Evolutionary conservation across 78 protist genomes (phyloP).

Genomic region (Creolimax fragrantissima): DNA sequence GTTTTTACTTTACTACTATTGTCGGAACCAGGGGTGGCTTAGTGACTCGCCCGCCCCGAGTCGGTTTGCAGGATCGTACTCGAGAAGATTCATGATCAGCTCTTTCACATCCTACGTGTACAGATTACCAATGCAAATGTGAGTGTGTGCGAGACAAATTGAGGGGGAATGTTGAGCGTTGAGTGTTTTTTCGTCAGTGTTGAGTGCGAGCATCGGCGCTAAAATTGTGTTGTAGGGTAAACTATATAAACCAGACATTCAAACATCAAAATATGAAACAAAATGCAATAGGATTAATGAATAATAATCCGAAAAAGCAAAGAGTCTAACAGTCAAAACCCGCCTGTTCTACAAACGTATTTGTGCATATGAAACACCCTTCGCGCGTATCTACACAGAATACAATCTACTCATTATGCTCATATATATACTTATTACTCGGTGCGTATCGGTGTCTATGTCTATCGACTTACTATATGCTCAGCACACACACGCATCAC

Average conservation of each 20-base stretch:
- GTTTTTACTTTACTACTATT: neutral
- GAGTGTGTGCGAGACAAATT: neutral
- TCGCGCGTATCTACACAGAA: neutral
- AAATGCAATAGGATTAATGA: neutral
- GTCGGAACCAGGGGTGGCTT: neutral
- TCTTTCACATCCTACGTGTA: neutral
- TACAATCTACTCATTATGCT: neutral
- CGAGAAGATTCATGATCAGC: neutral
- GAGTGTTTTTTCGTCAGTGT: neutral
- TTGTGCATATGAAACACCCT: neutral
- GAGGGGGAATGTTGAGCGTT: neutral
- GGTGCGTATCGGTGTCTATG: neutral
- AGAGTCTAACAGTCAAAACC: no score
- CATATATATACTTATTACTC: neutral
- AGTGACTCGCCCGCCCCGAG: neutral
- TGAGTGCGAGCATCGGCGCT: neutral
- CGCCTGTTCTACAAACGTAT: no score
- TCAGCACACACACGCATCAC: neutral
- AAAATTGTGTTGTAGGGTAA: neutral
- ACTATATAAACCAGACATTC: neutral
- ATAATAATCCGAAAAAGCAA: no score
- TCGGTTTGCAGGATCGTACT: neutral
- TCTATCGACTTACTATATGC: neutral
- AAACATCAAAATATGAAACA: neutral
- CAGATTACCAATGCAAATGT: neutral